Conservation (phyloP, 2,329 filamentous ascomycete species). For the Nigrospora osmanthi region DNA sequence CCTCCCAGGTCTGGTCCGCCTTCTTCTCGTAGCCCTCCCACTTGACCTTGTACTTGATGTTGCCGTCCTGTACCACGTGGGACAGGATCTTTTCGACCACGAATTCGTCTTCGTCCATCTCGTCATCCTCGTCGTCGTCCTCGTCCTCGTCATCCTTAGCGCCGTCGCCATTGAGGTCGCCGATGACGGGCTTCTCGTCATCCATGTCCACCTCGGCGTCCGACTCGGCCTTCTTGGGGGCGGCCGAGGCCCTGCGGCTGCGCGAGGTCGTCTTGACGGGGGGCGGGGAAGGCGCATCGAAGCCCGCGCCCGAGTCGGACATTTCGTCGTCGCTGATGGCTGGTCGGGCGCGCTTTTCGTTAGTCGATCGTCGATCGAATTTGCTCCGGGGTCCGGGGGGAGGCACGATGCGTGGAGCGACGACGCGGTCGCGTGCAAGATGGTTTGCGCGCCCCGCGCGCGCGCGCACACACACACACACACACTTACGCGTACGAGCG, state of each 20-base stretch:
- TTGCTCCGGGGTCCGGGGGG: too few relatives aligned
- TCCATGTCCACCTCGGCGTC: slow-evolving; percentile 17
- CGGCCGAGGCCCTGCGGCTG: slow-evolving; percentile 3
- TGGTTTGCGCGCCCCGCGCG: too few relatives aligned
- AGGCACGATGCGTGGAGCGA: too few relatives aligned
- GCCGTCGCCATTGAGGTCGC: slow-evolving; percentile 8
- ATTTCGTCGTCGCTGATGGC: slow-evolving; percentile 34
- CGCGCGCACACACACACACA: too few relatives aligned
- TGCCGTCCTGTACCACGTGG: slow-evolving; percentile 53
- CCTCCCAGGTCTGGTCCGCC: slow-evolving; percentile 70
- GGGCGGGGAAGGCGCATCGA: slow-evolving; percentile 9
- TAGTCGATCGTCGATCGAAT: too few relatives aligned
- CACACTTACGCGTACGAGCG: too few relatives aligned
- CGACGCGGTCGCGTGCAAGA: too few relatives aligned
- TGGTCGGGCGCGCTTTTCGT: slow-evolving; percentile 3
- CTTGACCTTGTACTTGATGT: slow-evolving; percentile 61
- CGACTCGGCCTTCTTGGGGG: slow-evolving; percentile 7
- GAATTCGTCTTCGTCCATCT: slow-evolving; percentile 35
- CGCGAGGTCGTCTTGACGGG: slow-evolving; percentile 5
- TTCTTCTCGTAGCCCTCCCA: slow-evolving; percentile 73
- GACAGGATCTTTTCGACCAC: slow-evolving; percentile 66
- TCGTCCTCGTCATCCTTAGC: slow-evolving; percentile 11
- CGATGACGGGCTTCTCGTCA: slow-evolving; percentile 5
- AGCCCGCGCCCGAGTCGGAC: slow-evolving; percentile 22
- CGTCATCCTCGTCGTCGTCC: slow-evolving; percentile 19